These are phyloP conservation scores for Porpolomopsis calyptriformis DNA, from an alignment of 768 basidiomycete species.

Conservation along the genomic window DNA sequence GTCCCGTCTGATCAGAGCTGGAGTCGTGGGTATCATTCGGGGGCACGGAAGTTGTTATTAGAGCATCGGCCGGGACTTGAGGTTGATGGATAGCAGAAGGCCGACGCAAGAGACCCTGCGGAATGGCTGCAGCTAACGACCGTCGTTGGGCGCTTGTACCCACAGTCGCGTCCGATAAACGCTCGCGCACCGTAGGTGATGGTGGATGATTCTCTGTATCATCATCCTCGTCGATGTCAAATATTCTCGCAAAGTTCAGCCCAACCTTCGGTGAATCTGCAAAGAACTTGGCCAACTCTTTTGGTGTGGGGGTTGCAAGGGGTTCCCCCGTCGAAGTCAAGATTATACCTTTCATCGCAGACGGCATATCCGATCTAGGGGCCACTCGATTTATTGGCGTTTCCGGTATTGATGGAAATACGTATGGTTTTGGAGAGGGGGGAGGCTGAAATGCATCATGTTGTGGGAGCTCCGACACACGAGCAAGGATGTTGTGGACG, in stretches of 20 bases:
- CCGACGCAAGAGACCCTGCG: conserved; percentile 39
- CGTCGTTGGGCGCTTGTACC: conserved; percentile 19
- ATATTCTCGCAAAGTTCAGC: conserved; percentile 69
- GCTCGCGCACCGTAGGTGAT: conserved; percentile 15
- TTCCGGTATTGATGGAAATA: conserved; percentile 14
- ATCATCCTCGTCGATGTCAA: conserved; percentile 46
- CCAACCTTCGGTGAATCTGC: conserved; percentile 59
- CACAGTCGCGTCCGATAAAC: conserved; percentile 11
- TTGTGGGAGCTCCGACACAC: conserved; percentile 15
- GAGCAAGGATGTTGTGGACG: conserved; percentile 52
- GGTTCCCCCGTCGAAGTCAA: conserved; percentile 70
- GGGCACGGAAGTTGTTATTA: conserved; percentile 20
- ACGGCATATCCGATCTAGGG: conserved; percentile 24
- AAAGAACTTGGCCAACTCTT: conserved; percentile 57
- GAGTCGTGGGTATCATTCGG: conserved; percentile 18
- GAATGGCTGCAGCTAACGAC: conserved; percentile 35
- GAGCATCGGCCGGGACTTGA: conserved; percentile 16
- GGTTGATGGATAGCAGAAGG: conserved; percentile 43
- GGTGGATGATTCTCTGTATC: conserved; percentile 20
- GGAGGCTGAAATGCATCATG: conserved; percentile 13
- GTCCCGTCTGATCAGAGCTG: conserved; percentile 14
- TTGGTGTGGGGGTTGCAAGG: conserved; percentile 59
- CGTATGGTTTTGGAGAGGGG: conserved; percentile 22
- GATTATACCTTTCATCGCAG: conserved; percentile 70
- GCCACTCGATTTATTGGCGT: conserved; percentile 42